Evolutionary conservation across 371 early-diverging fungal genomes (phyloP), one percentile per base, ranked within the genome.

Genomic region (Mucor velutinosus): DNA sequence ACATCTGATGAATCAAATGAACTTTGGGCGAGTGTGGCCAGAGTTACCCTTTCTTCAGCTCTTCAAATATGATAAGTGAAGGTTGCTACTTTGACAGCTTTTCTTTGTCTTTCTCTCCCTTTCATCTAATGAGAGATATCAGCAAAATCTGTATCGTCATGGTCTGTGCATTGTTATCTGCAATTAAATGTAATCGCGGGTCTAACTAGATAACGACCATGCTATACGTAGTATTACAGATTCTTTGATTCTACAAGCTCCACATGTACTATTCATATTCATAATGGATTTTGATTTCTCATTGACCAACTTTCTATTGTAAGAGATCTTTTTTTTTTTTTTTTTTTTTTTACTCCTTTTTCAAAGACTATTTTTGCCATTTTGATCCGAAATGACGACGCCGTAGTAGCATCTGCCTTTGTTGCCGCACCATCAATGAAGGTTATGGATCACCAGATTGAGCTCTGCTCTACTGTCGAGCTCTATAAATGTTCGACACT

Each of bases 1-100:
- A 63, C 64, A 63, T 63, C 30, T 63, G 64, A 63, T 63, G 41
- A 39, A 55, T 63, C 64, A 63, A 63, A 33, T 63, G 64, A 63
- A 27, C 37, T 37, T 37, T 62, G 19, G 23, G 23, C 19, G 19
- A 4, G 27, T 27, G 53, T 37, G 27, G 53, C 23, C 53, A 53
- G 25, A 27, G 25, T 10, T 27, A 10, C 25, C 53, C 14, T 53
- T 53, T 45, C 19, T 45, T 19, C 45, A 19, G 7, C 53, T 53
- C 23, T 53, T 11, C 4, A 25, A 2, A 21, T 0, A n/a, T 6
- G 21, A 47, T 21, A 47, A 23, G n/a, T 21, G 6, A 3, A 45
- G 23, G 47, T 25, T 23, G 23, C 19, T 23, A 51, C 10, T 27
- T 53, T 27, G 27, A 53, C 53, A 23, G 25, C 23, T 51, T 27